Evolutionary conservation across 129 eudicot genomes (phyloP).

Genomic region (Arctium lappa): DNA sequence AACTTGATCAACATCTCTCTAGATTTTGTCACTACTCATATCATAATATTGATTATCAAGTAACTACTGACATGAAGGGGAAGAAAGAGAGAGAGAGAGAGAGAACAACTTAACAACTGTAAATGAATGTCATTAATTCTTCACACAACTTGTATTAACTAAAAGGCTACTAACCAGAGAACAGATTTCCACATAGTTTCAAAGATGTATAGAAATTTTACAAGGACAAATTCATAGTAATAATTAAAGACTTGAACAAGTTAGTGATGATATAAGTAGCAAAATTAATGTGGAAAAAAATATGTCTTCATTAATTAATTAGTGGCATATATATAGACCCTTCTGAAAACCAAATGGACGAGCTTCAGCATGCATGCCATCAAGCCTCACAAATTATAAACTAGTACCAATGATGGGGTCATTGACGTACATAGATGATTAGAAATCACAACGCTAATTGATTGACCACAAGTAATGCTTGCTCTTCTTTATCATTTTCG

Average conservation of each 20-base stretch:
- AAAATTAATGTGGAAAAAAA: neutral
- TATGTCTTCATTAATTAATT: neutral
- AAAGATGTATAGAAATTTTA: neutral
- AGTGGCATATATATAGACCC: too few relatives aligned
- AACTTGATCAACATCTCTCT: neutral
- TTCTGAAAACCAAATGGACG: too few relatives aligned
- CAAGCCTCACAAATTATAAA: too few relatives aligned
- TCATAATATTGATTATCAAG: neutral
- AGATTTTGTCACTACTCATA: neutral
- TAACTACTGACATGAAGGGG: too few relatives aligned
- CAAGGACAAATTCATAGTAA: neutral
- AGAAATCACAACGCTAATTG: too few relatives aligned
- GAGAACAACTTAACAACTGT: neutral
- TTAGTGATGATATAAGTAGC: neutral
- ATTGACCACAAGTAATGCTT: too few relatives aligned
- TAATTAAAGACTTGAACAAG: neutral
- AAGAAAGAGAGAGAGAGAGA: neutral
- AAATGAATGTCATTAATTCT: neutral
- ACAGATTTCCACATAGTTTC: neutral
- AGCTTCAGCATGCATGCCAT: too few relatives aligned
- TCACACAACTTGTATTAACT: neutral
- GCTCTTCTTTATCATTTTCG: too few relatives aligned
- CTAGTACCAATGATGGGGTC: too few relatives aligned
- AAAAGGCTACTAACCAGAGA: neutral
- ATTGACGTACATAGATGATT: too few relatives aligned